Conservation (phyloP, 495 filamentous ascomycete genomes). For the Podospora fimiseda region DNA sequence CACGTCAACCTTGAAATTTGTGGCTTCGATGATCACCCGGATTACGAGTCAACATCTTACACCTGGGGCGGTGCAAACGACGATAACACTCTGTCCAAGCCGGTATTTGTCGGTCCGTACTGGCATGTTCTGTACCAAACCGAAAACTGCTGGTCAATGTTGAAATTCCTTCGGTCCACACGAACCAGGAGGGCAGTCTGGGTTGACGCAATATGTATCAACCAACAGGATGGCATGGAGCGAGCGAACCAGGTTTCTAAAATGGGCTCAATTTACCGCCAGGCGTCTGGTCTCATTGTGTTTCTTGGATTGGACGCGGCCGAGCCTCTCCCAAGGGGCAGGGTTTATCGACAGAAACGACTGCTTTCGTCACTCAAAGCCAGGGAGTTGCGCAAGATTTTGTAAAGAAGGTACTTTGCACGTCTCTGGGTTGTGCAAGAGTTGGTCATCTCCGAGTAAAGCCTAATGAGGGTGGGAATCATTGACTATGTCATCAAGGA, state of each 20-base stretch:
- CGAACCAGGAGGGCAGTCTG: background rate
- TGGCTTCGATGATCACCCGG: background rate
- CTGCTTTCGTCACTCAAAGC: background rate
- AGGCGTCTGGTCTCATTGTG: background rate
- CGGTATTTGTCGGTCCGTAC: background rate
- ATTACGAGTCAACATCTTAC: background rate
- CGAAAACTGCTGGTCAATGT: background rate
- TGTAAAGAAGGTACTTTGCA: background rate
- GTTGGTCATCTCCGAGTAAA: background rate
- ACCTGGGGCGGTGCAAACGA: background rate
- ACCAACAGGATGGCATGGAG: background rate
- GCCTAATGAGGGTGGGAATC: background rate
- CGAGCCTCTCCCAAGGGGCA: background rate
- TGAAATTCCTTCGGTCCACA: background rate
- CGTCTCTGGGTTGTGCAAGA: background rate
- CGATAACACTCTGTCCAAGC: background rate
- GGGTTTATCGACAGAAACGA: background rate
- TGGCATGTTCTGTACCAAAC: background rate
- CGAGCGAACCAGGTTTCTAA: background rate
- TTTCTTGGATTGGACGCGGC: background rate
- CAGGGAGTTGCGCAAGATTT: background rate
- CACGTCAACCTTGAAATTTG: background rate
- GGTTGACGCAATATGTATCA: background rate
- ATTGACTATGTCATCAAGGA: background rate
- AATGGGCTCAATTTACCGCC: background rate